phyloP scores from a whole-genome alignment of 306 rosid species.

The Macrotyloma uniflorum region DNA sequence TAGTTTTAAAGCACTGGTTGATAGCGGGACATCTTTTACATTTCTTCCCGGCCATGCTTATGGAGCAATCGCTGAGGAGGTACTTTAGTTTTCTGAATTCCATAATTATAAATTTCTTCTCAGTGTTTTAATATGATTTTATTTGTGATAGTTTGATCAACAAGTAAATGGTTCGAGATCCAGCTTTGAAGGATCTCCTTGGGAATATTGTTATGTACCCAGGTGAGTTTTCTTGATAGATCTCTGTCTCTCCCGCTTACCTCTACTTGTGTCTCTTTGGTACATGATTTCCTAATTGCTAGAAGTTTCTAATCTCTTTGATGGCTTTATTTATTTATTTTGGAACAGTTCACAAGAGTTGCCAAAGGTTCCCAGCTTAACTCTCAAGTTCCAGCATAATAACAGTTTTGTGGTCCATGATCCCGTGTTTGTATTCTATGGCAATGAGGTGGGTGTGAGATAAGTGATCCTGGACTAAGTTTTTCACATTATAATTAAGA shows the following conservation, averaged over 20 bases:
- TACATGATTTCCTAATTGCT: not conserved
- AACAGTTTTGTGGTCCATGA: constrained; percentile 77
- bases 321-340: constrained; percentile 8
- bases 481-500: constrained; percentile 10
- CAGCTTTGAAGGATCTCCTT: constrained; percentile 61
- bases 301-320: constrained; percentile 21
- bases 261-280: not conserved
- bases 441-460: constrained; percentile 58
- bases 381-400: constrained; percentile 70
- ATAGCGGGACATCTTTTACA: constrained; percentile 92
- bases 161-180: constrained; percentile 70
- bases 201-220: constrained; percentile 84
- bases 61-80: constrained; percentile 73
- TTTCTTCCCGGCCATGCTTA: constrained; percentile 77
- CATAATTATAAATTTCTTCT: constrained; percentile 27
- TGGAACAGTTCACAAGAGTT: constrained; percentile 61
- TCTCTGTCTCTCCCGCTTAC: not conserved
- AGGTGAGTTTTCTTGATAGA: constrained; percentile 52
- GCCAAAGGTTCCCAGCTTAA: constrained; percentile 72
- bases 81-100: constrained; percentile 37
- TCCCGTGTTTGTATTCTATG: constrained; percentile 57
- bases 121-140: constrained; percentile 39
- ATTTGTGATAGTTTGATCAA: constrained; percentile 66
- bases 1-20: constrained; percentile 74
- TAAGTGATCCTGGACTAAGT: constrained; percentile 15